Percentiles rank a stretch among this genome's conserved stretches.
phyloP scores from a whole-genome alignment of 139 green algal genomes.

The Chlamydomonas sp. region DNA sequence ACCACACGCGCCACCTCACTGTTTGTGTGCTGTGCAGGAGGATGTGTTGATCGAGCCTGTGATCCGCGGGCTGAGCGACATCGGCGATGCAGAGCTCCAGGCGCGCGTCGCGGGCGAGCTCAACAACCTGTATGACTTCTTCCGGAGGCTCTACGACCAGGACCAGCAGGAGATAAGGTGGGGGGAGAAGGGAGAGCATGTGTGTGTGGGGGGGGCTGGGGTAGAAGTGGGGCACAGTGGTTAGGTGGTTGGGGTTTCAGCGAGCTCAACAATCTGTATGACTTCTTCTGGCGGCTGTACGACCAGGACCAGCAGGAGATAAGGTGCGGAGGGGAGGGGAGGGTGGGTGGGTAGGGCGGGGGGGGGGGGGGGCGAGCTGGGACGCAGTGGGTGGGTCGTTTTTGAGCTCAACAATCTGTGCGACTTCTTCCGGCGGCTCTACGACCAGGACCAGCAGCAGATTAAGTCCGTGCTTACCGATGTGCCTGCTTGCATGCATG shows the following conservation, averaged over 20 bases:
- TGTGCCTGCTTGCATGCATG: neutral
- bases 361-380: no score
- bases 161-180: slow-evolving; percentile 32
- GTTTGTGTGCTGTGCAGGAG: slow-evolving; percentile 8
- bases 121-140: slow-evolving; percentile 31
- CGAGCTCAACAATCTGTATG: slow-evolving; percentile 26
- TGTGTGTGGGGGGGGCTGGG: no score
- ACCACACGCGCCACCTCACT: no score
- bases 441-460: neutral
- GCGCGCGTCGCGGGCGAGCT: slow-evolving; percentile 19
- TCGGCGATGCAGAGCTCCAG: slow-evolving; percentile 23
- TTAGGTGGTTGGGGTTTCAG: no score
- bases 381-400: no score
- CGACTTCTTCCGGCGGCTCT: slow-evolving; percentile 30
- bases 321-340: no score
- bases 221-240: neutral
- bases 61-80: slow-evolving; percentile 14
- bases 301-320: slow-evolving; percentile 34
- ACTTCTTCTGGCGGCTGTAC: slow-evolving; percentile 32
- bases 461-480: neutral
- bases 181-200: neutral
- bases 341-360: no score
- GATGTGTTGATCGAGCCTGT: slow-evolving; percentile 26
- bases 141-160: slow-evolving; percentile 28
- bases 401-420: slow-evolving; percentile 27